A percentile compares a stretch with the other conserved stretches of the same genome.
Evolutionary conservation across 192 early-diverging fungal species (phyloP).

Genomic region (Coemansia guatemalensis): DNA sequence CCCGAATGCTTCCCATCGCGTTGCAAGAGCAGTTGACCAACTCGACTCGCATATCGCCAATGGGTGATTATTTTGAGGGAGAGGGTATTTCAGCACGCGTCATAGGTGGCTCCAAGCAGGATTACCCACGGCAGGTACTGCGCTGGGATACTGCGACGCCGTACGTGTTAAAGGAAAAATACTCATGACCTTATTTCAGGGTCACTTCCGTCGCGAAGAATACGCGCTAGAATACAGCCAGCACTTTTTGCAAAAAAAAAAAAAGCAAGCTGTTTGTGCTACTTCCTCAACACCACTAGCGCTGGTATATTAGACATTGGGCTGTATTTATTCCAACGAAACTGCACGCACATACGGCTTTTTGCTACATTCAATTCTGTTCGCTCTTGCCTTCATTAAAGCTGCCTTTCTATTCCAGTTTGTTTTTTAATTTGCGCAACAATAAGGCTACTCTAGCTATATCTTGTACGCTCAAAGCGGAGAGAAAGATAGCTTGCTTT

Average conservation of each 20-base stretch:
- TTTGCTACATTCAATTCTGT: neutral
- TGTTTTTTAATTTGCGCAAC: neutral
- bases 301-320: neutral
- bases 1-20: neutral
- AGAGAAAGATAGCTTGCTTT: neutral
- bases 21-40: neutral
- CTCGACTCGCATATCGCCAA: neutral
- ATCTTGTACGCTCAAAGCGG: neutral
- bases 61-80: neutral
- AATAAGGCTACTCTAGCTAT: neutral
- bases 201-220: neutral
- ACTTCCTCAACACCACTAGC: neutral
- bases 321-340: neutral
- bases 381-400: neutral
- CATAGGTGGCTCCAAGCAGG: neutral
- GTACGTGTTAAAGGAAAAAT: neutral
- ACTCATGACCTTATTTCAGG: neutral
- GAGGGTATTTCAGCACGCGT: neutral
- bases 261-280: neutral
- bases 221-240: neutral
- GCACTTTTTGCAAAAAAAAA: too few relatives aligned
- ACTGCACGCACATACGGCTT: neutral
- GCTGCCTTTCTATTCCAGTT: neutral
- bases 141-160: neutral
- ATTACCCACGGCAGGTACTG: constrained; percentile 1